These are phyloP conservation scores for Tylopilus vinaceipallidus DNA, from an alignment of 768 basidiomycete genomes.

Conservation along the genomic window DNA sequence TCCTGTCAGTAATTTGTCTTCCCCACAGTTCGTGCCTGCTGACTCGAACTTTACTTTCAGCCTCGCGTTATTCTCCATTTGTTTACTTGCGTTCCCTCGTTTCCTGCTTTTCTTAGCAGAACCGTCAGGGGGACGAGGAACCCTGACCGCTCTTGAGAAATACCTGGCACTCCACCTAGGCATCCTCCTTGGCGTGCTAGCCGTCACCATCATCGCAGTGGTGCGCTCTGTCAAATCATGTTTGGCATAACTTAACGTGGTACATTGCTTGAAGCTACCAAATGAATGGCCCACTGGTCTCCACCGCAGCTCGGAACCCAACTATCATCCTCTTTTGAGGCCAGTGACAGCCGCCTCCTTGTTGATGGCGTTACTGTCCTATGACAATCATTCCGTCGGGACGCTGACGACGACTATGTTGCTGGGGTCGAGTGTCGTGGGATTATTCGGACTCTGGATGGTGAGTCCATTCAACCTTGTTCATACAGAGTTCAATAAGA, in stretches of 20 bases:
- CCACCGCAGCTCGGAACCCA: slow-evolving; percentile 25
- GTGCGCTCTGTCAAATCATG: slow-evolving; percentile 32
- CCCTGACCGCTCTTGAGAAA: slow-evolving; percentile 63
- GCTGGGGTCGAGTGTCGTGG: slow-evolving; percentile 48
- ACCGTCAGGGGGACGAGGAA: slow-evolving; percentile 38
- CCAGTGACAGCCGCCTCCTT: slow-evolving; percentile 55
- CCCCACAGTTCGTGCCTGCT: not conserved
- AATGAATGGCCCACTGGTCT: slow-evolving; percentile 35
- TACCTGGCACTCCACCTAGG: slow-evolving; percentile 70
- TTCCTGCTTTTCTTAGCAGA: slow-evolving; percentile 67
- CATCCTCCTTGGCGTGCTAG: slow-evolving; percentile 54
- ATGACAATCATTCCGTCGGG: slow-evolving; percentile 58
- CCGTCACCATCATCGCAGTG: slow-evolving; percentile 56
- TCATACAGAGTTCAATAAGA: slow-evolving; percentile 8
- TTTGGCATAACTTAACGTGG: slow-evolving; percentile 2
- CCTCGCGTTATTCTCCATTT: slow-evolving; percentile 33
- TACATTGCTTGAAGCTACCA: slow-evolving; percentile 39
- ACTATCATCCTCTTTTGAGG: slow-evolving; percentile 60
- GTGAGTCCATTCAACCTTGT: slow-evolving; percentile 42
- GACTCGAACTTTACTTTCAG: slow-evolving; percentile 21
- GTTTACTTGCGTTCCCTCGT: slow-evolving; percentile 55
- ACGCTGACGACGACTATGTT: slow-evolving; percentile 53
- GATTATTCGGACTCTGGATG: slow-evolving; percentile 70
- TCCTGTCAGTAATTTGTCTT: slow-evolving; percentile 19
- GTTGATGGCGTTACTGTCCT: slow-evolving; percentile 61